Evolutionary conservation across 257 asterid genomes (phyloP).

Genomic region (Marsdenia floribunda): DNA sequence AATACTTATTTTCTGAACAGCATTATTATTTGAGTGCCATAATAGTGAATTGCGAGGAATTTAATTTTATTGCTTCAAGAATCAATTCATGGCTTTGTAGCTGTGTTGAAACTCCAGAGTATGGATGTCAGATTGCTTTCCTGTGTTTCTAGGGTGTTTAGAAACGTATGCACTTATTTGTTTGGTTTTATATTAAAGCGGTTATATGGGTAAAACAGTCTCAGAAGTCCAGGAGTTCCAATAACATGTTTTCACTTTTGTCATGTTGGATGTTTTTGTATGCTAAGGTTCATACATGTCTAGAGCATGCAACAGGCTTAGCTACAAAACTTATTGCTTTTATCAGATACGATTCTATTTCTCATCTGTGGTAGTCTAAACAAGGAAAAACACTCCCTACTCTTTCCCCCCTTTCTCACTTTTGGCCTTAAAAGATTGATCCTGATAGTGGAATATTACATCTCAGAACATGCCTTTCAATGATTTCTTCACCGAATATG

Average conservation of each 20-base stretch:
- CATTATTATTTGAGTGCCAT: neutral
- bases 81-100: neutral
- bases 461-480: constrained; percentile 66
- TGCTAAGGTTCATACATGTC: neutral
- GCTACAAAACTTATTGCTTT: neutral
- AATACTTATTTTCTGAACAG: neutral
- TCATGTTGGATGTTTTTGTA: neutral
- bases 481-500: constrained; percentile 93
- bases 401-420: neutral
- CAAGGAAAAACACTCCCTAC: neutral
- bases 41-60: neutral
- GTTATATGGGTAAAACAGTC: neutral
- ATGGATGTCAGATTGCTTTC: neutral
- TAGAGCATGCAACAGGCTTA: neutral
- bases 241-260: neutral
- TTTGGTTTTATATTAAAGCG: no score
- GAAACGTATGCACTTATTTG: neutral
- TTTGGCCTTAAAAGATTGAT: neutral
- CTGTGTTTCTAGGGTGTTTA: no score
- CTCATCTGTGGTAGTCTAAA: neutral
- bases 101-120: neutral
- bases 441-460: constrained; percentile 20
- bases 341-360: neutral
- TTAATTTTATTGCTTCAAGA: neutral
- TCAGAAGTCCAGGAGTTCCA: neutral